phyloP scores from a whole-genome alignment of 2,329 filamentous ascomycete species.

The Aspergillus sp. region DNA sequence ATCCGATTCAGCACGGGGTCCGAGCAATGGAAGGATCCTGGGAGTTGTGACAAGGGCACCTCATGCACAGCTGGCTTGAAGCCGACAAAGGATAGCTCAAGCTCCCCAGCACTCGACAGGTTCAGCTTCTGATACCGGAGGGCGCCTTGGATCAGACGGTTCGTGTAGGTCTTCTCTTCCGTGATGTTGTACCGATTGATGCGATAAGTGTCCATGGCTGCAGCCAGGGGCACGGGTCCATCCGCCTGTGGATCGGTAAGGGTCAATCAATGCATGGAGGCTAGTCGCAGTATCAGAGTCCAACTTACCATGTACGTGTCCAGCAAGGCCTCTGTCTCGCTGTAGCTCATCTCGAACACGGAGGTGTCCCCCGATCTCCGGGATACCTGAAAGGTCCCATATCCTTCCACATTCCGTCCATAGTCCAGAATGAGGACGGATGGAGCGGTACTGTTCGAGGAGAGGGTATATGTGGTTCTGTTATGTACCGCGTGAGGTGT shows the following conservation, averaged over 20 bases:
- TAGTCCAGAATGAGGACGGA: constrained; percentile 11
- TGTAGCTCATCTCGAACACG: constrained; percentile 13
- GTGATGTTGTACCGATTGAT: constrained; percentile 36
- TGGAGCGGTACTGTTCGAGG: background rate
- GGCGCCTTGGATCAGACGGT: constrained; percentile 37
- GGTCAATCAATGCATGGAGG: background rate
- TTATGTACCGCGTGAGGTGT: too few relatives aligned
- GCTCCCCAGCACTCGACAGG: constrained; percentile 27
- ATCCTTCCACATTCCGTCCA: constrained; percentile 13
- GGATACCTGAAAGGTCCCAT: constrained; percentile 8
- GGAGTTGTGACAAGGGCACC: constrained; percentile 2
- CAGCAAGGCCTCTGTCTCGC: constrained; percentile 9
- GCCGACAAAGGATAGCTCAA: constrained; percentile 27
- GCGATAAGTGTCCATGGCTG: constrained; percentile 38
- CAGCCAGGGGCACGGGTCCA: constrained; percentile 33
- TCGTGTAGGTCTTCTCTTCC: constrained; percentile 18
- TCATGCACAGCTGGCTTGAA: constrained; percentile 22
- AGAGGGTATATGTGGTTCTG: background rate
- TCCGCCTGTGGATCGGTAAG: constrained; percentile 6
- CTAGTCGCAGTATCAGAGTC: background rate
- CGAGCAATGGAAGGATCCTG: constrained; percentile 14
- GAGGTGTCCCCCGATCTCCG: constrained; percentile 7
- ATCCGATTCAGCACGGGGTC: constrained; percentile 10
- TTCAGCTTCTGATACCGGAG: constrained; percentile 39
- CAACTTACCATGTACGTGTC: constrained; percentile 11